Evolutionary conservation across 2,329 filamentous ascomycete genomes (phyloP), one percentile per base, ranked within the genome.

Genomic region (Stemphylium lycopersici): DNA sequence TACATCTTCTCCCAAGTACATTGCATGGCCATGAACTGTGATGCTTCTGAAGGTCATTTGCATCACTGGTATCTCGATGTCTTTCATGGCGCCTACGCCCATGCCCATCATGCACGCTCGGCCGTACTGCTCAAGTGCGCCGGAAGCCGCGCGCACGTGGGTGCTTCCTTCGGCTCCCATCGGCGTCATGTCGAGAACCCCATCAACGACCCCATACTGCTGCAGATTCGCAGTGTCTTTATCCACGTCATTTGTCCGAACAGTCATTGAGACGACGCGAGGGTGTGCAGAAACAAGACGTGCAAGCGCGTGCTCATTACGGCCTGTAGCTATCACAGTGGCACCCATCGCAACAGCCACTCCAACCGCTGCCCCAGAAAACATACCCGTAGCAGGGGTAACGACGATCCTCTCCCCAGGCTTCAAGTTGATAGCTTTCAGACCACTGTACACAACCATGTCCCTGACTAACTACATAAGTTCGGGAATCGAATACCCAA

Each of bases 1-100:
- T 5, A 78, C 62, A 46, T 81, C 74, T 8, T 75, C 69, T 4
- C 75, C 58, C 34, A 74, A 68, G 55, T 77, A 80, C 76, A 80
- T 80, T 58, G 69, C 77, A 39, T 74, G 75, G 4, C 77, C 78
- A 38, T 26, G 38, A 11, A 38, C 38, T 12, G 45, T 48, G 22
- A 43, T 48, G 7, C 50, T 47, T 44, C 71, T 65, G 12, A 80
- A 62, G 71, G 8, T 78, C 43, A 46, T 72, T 70, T 31, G 67
- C 42, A 52, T 33, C 6, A 31, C 15, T 32, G 43, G 15, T 13
- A 52, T 46, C n/a, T 38, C 42, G 2, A 56, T 33, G 20, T 52
- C 20, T 6, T 20, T 48, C 32, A 41, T 40, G 7, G 42, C 42
- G 10, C 38, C 65, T 11, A 37, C 32, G n/a, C 44, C 44, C 24